Conservation (phyloP, 495 filamentous ascomycete species). For the Neurospora tetrasperma region DNA sequence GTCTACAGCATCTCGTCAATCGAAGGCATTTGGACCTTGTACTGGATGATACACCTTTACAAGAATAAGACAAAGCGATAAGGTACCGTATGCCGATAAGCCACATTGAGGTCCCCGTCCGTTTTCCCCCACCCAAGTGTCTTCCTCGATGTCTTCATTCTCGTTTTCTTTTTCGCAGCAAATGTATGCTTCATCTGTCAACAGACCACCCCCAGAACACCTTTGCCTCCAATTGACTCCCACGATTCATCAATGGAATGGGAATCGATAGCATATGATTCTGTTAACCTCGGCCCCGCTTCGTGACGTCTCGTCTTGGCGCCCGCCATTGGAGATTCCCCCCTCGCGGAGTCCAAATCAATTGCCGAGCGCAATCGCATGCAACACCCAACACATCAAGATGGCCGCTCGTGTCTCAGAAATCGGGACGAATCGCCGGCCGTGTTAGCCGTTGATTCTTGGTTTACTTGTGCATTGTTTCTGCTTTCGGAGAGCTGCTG, state of each 20-base stretch:
- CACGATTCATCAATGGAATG: neutral
- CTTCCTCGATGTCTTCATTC: neutral
- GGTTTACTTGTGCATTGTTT: neutral
- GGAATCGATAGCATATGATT: neutral
- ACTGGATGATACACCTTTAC: no score
- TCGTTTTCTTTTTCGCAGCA: neutral
- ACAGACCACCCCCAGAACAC: no score
- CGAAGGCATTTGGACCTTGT: neutral
- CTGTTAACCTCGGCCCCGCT: neutral
- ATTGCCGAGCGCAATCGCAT: neutral
- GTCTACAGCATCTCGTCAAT: no score
- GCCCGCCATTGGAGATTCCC: neutral
- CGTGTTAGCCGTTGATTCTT: neutral
- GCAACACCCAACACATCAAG: neutral
- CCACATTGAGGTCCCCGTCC: no score
- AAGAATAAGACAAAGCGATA: no score
- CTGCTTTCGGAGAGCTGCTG: neutral
- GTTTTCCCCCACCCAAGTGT: neutral
- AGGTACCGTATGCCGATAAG: no score
- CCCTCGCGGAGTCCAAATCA: neutral
- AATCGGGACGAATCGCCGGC: neutral
- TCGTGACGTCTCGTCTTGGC: neutral
- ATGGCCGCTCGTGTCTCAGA: neutral
- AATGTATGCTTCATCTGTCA: no score
- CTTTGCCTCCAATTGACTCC: neutral